phyloP scores from a whole-genome alignment of 2,329 filamentous ascomycete genomes.

The Neurospora sp. region DNA sequence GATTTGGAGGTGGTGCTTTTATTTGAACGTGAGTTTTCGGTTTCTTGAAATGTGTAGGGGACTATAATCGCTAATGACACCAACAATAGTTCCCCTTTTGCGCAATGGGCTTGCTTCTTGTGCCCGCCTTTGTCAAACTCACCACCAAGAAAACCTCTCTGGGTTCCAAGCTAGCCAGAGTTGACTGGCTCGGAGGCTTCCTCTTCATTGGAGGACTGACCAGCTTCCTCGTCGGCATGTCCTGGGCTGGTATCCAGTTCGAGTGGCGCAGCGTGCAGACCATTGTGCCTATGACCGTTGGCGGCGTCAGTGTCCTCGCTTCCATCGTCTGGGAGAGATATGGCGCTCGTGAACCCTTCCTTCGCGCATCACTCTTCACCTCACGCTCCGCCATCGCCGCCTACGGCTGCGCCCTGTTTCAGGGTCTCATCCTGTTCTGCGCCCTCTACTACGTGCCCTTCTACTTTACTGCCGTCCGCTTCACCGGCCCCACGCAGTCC shows the following conservation, averaged over 20 bases:
- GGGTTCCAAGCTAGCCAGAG: slow-evolving; percentile 24
- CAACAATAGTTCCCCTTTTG: slow-evolving; percentile 28
- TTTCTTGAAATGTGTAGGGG: background rate
- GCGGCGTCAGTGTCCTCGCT: slow-evolving; percentile 26
- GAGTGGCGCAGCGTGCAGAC: slow-evolving; percentile 31
- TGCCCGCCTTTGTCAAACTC: slow-evolving; percentile 32
- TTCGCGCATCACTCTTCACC: slow-evolving; percentile 22
- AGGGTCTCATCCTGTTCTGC: slow-evolving; percentile 26
- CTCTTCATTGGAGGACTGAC: slow-evolving; percentile 33
- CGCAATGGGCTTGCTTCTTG: slow-evolving; percentile 27
- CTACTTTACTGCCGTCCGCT: slow-evolving; percentile 28
- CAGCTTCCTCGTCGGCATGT: slow-evolving; percentile 36
- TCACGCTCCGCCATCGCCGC: slow-evolving; percentile 21
- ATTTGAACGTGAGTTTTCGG: slow-evolving; percentile 25
- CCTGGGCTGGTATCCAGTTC: slow-evolving; percentile 34
- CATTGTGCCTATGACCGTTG: slow-evolving; percentile 33
- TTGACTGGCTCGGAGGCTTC: slow-evolving; percentile 37
- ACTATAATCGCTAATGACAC: background rate
- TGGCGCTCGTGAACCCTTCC: slow-evolving; percentile 23
- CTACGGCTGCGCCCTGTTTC: slow-evolving; percentile 22
- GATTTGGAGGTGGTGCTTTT: slow-evolving; percentile 39
- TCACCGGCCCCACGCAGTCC: slow-evolving; percentile 22
- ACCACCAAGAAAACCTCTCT: slow-evolving; percentile 23
- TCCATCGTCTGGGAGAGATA: slow-evolving; percentile 29
- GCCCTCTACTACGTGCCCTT: slow-evolving; percentile 27